phyloP scores from a whole-genome alignment of 192 early-diverging fungal genomes.

The Diversispora epigaea region DNA sequence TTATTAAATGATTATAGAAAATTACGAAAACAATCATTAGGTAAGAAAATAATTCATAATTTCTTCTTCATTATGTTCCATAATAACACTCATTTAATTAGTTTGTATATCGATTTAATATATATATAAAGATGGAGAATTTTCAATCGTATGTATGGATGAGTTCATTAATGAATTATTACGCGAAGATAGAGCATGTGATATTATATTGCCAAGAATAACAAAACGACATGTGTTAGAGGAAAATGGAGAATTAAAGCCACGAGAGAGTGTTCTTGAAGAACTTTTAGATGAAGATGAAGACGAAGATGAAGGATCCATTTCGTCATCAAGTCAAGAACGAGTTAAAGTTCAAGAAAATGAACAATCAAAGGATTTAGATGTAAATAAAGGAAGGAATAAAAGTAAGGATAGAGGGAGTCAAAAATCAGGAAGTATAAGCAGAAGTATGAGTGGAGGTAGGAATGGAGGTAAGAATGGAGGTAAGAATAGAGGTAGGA shows the following conservation, averaged over 20 bases:
- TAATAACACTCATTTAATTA: too few relatives aligned
- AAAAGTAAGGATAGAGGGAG: slow-evolving; percentile 10
- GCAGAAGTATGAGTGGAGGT: slow-evolving; percentile 17
- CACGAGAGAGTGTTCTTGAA: slow-evolving; percentile 65
- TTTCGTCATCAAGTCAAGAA: slow-evolving; percentile 2
- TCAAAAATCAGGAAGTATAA: slow-evolving; percentile 29
- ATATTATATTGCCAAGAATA: slow-evolving; percentile 85
- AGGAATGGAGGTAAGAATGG: background rate
- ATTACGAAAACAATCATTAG: slow-evolving; percentile 58
- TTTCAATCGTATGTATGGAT: slow-evolving; percentile 72
- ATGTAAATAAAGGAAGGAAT: slow-evolving; percentile 26
- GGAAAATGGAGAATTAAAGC: slow-evolving; percentile 79
- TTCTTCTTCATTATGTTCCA: background rate
- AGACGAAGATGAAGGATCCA: slow-evolving; percentile 26
- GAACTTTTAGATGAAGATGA: slow-evolving; percentile 34
- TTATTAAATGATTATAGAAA: slow-evolving; percentile 86
- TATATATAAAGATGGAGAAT: slow-evolving; percentile 34
- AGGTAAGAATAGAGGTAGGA: background rate
- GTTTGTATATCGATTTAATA: background rate
- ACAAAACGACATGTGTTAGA: slow-evolving; percentile 79
- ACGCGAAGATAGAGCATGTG: slow-evolving; percentile 75
- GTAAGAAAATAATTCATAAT: slow-evolving; percentile 31
- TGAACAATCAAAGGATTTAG: slow-evolving; percentile 19
- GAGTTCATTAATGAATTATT: slow-evolving; percentile 89
- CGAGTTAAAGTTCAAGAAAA: slow-evolving; percentile 27